These are phyloP conservation scores for Huntiella savannae DNA, from an alignment of 2,329 filamentous ascomycete genomes.

Conservation along the genomic window DNA sequence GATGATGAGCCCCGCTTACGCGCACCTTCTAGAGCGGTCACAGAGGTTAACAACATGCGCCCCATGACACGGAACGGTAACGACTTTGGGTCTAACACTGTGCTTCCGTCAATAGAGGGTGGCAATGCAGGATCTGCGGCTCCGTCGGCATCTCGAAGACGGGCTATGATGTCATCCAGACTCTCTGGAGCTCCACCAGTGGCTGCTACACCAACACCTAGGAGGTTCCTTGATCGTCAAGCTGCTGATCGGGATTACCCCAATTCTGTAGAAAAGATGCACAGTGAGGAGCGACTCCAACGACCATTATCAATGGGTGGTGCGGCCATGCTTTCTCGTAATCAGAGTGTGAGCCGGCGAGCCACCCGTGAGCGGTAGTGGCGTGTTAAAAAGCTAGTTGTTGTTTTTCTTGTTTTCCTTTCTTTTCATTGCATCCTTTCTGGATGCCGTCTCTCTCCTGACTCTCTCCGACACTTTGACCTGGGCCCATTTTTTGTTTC, in stretches of 20 bases:
- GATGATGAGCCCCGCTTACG: slow-evolving; percentile 25
- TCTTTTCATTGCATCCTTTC: background rate
- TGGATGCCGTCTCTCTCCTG: background rate
- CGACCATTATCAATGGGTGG: slow-evolving; percentile 26
- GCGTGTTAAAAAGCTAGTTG: slow-evolving; percentile 18
- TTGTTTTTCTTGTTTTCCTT: background rate
- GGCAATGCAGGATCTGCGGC: slow-evolving; percentile 19
- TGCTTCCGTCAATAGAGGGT: slow-evolving; percentile 13
- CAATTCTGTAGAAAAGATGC: slow-evolving; percentile 19
- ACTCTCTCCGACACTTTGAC: background rate
- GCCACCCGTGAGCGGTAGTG: slow-evolving; percentile 12
- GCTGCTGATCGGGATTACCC: slow-evolving; percentile 9
- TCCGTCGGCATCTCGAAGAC: slow-evolving; percentile 32
- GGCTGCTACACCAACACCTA: slow-evolving; percentile 8
- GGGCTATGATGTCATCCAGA: slow-evolving; percentile 27
- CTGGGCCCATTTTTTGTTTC: background rate
- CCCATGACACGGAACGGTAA: slow-evolving; percentile 22
- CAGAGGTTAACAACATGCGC: slow-evolving; percentile 28
- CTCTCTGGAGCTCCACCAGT: slow-evolving; percentile 16
- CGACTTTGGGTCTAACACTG: slow-evolving; percentile 10
- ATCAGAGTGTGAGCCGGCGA: slow-evolving; percentile 26
- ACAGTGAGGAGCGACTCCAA: slow-evolving; percentile 23
- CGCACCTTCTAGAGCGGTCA: slow-evolving; percentile 38
- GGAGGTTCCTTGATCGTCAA: slow-evolving; percentile 9
- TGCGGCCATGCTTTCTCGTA: slow-evolving; percentile 23